Base-by-base conservation (phyloP, 2,329 filamentous ascomycete species). In the Ceratocystis alfenasii region DNA sequence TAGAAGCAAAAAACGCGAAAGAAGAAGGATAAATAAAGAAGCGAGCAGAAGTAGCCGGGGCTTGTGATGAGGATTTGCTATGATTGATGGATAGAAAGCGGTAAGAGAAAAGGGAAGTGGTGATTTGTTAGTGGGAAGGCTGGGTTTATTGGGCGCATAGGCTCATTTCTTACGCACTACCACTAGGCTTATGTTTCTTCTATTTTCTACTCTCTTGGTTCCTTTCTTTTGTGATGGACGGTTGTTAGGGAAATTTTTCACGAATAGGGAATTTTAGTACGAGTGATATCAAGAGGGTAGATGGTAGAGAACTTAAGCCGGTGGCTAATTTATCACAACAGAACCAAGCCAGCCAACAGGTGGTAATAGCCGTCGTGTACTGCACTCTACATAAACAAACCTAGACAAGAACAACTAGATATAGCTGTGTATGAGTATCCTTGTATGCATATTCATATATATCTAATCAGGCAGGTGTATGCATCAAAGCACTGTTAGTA, bases 101-200 rank as follows among this genome's bases (percentile, higher is more conserved):
- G 61, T 63, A 63, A 63, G 46, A 36, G 15, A 36, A 59, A 17
- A 59, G 22, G 48, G 30, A 33, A 59, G 36, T 63, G 41, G 44
- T 48, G 45, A 28, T 63, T 63, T 63, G 61, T 48, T 63, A 48
- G 61, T 63, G 61, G 41, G 61, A 63, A 44, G 41, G 61, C 61
- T 63, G 61, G 61, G 48, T 15, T 15, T 53, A 28, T 25, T 25
- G 25, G 48, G 48, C 48, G 8, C 48, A 53, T 10, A 53, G 48
- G 48, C 48, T 53, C 22, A 53, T 53, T 53, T 53, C 48, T 53
- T 53, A 6, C 22, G 22, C 12, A 53, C 48, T 25, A 53, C 20
- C 20, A 10, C 25, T 28, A 6, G 22, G 48, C 8, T 28, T 28
- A 12, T 53, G 28, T 53, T 22, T 28, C 15, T 53, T 28, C 17